These are phyloP conservation scores for Kewa caespitosa DNA, from an alignment of 179 eudicot species.

Conservation along the genomic window DNA sequence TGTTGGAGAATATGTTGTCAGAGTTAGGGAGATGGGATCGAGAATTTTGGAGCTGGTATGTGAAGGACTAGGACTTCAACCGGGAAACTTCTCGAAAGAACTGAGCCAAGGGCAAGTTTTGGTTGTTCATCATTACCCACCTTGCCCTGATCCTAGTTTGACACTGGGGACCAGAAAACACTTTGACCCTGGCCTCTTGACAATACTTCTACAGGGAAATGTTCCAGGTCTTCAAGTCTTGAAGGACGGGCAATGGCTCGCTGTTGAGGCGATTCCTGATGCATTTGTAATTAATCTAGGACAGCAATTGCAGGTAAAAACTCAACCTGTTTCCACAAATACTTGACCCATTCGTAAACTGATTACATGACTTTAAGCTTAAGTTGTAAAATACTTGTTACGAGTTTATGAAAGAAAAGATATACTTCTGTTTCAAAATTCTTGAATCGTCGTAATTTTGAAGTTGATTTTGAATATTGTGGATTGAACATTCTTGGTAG, in stretches of 20 bases:
- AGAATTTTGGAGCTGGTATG: conserved; percentile 38
- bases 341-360: neutral
- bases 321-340: neutral
- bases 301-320: conserved; percentile 42
- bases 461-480: neutral
- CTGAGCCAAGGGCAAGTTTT: conserved; percentile 20
- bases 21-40: conserved; percentile 24
- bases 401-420: neutral
- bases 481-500: neutral
- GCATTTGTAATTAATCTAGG: conserved; percentile 44
- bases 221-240: conserved; percentile 47
- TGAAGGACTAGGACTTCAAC: conserved; percentile 38
- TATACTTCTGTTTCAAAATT: too few relatives aligned
- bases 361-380: neutral
- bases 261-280: conserved; percentile 42
- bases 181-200: conserved; percentile 28
- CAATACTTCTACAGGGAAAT: conserved; percentile 36
- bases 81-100: conserved; percentile 30
- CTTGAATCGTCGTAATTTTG: neutral
- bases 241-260: conserved; percentile 43
- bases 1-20: conserved; percentile 27
- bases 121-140: conserved; percentile 35
- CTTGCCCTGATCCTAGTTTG: conserved; percentile 38
- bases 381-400: neutral
- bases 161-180: conserved; percentile 36